Conservation (phyloP, 495 filamentous ascomycete species). For the Penicillium parvum region DNA sequence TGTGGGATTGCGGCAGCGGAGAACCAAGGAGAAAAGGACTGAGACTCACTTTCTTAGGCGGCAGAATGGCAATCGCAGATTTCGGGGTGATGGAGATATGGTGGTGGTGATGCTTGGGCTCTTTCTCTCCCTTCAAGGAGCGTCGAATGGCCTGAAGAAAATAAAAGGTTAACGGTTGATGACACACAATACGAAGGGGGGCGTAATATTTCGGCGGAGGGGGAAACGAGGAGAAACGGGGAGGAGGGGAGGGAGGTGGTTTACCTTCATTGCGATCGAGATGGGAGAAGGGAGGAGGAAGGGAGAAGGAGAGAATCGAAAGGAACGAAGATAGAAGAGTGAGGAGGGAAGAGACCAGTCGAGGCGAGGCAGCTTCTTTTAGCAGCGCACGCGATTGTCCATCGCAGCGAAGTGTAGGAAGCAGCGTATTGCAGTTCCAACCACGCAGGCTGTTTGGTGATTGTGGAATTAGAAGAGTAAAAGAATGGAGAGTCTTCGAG, state of each 20-base stretch:
- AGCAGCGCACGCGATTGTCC: not conserved
- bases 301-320: not conserved
- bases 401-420: not conserved
- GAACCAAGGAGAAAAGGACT: conserved; percentile 5
- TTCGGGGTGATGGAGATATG: conserved; percentile 90
- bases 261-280: conserved; percentile 26
- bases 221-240: conserved; percentile 9
- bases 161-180: conserved; percentile 11
- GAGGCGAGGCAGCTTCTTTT: not conserved
- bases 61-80: conserved; percentile 88
- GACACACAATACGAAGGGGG: conserved; percentile 10
- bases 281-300: not conserved
- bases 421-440: conserved; percentile 21
- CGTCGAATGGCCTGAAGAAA: conserved; percentile 68
- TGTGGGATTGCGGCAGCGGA: not conserved
- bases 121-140: conserved; percentile 83
- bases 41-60: conserved; percentile 83
- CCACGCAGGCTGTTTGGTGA: conserved; percentile 15
- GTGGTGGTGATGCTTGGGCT: conserved; percentile 65
- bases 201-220: conserved; percentile 10
- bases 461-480: too few species aligned
- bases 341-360: not conserved
- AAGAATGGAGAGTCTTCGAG: too few species aligned
- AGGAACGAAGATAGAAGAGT: not conserved
- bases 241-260: conserved; percentile 1